Base-by-base conservation (phyloP, 2,329 filamentous ascomycete genomes). In the Zymoseptoria ardabiliae region DNA sequence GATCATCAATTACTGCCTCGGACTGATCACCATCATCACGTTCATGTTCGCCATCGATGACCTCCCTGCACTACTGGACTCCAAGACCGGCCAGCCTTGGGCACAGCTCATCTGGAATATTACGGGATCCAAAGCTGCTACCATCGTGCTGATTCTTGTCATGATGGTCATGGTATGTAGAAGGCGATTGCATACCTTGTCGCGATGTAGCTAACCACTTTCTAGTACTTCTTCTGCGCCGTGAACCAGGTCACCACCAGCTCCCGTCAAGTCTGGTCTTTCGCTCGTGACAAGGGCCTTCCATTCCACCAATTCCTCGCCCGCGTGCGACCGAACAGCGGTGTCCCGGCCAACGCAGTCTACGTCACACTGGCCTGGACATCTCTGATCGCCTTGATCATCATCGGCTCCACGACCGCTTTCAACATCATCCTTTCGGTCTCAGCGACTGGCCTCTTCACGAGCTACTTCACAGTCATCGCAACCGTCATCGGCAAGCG, bases 401-500 rank as follows among this genome's bases (percentile, higher is more conserved):
- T 73, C 54, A 68, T 75, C 50, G 73, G 72, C 45, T 70, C 69
- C 30, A 75, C 74, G 20, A 72, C 74, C n/a, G 75, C 74, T 9
- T 73, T 79, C 58, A 72, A 74, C 61, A 75, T 75, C 50, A 75
- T 77, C 51, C 71, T 78, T 25, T 74, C 76, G 4, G 69, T 78
- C 20, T 72, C 70, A 4, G 61, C 61, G 22, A 62, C 62, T 17
- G 64, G 61, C 10, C 61, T 70, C 45, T 64, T 66, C 58, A 63
- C 63, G 49, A 64, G 63, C 51, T 69, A 68, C 58, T 45, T 69
- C 28, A 59, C 53, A 9, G 57, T 64, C 49, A 67, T 70, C 53
- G 53, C 56, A 45, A 67, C 62, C 19, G 60, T 70, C 19, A 54
- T 67, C 4, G 60, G 58, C 2, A 66, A 65, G 53, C 57, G 66